These are phyloP conservation scores for Venturia nashicola DNA, from an alignment of 2,329 filamentous ascomycete genomes.

Conservation along the genomic window DNA sequence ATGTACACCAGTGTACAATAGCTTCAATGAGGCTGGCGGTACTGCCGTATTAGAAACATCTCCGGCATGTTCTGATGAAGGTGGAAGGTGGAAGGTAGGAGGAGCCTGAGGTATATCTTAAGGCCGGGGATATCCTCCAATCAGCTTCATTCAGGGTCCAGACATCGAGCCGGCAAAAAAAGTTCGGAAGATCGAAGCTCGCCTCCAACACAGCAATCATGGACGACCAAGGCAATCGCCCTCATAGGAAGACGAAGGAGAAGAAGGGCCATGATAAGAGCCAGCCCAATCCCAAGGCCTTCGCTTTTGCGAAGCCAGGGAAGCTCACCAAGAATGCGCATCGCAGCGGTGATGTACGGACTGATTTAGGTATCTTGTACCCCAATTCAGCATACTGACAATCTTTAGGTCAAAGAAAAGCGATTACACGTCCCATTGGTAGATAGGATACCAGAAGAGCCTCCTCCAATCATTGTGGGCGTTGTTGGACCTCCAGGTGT, in stretches of 20 bases:
- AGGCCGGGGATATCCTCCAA: background rate
- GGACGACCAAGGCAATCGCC: constrained; percentile 56
- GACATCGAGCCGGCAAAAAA: background rate
- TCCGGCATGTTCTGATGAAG: too few species aligned
- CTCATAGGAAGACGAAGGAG: constrained; percentile 78
- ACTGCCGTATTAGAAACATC: too few species aligned
- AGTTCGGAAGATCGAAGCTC: background rate
- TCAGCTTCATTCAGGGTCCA: background rate
- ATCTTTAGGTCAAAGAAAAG: constrained; percentile 64
- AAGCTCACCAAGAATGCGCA: constrained; percentile 64
- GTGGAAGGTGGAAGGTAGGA: background rate
- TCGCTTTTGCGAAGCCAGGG: constrained; percentile 72
- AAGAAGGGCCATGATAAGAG: constrained; percentile 67
- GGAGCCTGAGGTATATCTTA: too few species aligned
- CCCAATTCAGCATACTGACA: constrained; percentile 22
- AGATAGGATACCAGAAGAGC: constrained; percentile 89
- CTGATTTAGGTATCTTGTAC: background rate
- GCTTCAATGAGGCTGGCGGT: too few species aligned
- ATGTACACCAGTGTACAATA: too few species aligned
- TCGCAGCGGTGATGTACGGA: constrained; percentile 54
- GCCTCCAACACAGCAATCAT: background rate
- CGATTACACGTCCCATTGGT: constrained; percentile 91
- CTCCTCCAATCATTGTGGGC: constrained; percentile 81
- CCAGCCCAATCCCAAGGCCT: constrained; percentile 74
- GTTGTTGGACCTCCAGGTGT: constrained; percentile 92